Conservation (phyloP, 306 rosid genomes). For the Quillaja saponaria region DNA sequence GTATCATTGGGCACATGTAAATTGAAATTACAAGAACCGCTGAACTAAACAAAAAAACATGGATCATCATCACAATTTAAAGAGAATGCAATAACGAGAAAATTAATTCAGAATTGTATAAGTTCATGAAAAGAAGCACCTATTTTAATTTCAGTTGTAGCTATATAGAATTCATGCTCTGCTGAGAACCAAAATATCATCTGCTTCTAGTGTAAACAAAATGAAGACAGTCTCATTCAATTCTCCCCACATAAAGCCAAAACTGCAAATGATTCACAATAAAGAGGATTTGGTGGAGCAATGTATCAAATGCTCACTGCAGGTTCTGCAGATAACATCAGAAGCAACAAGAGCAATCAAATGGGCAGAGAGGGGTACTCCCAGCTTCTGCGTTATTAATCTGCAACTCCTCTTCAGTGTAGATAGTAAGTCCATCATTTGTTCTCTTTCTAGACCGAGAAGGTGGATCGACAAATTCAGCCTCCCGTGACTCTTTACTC, state of each 20-base stretch:
- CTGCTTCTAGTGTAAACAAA: too few species aligned
- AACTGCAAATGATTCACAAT: slow-evolving; percentile 18
- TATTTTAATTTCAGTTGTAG: too few species aligned
- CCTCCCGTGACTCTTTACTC: slow-evolving; percentile 22
- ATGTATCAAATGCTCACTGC: not conserved
- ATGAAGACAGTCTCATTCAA: too few species aligned
- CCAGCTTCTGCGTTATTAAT: slow-evolving; percentile 61
- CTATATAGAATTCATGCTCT: too few species aligned
- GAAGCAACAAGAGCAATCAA: slow-evolving; percentile 88
- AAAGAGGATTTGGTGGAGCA: not conserved
- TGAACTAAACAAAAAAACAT: too few species aligned
- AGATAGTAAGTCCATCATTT: slow-evolving; percentile 59
- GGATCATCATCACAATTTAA: too few species aligned
- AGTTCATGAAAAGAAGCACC: too few species aligned
- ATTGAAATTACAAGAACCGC: too few species aligned
- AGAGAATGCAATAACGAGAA: too few species aligned
- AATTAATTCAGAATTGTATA: too few species aligned
- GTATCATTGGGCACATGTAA: too few species aligned
- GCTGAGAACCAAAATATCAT: too few species aligned
- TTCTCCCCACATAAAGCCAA: slow-evolving; percentile 9
- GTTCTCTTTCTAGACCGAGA: slow-evolving; percentile 52
- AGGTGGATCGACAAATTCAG: slow-evolving; percentile 36
- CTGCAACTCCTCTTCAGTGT: slow-evolving; percentile 72
- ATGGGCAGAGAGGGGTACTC: slow-evolving; percentile 74
- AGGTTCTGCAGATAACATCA: slow-evolving; percentile 28